These are phyloP conservation scores for Nicotiana rustica DNA, from an alignment of 305 asterid genomes.

Conservation along the genomic window DNA sequence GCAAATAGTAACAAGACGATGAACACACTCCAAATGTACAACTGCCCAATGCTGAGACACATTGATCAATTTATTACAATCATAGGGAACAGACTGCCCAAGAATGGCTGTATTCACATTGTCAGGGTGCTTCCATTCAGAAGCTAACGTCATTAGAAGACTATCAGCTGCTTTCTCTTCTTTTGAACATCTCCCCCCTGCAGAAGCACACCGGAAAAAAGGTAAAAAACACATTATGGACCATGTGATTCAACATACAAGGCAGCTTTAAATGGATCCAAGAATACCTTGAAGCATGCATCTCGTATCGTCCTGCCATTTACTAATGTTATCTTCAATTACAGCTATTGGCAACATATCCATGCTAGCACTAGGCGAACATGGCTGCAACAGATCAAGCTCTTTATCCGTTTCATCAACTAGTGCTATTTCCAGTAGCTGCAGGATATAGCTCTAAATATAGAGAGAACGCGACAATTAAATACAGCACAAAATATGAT, in stretches of 20 bases:
- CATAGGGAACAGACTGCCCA: conserved; percentile 57
- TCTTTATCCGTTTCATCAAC: conserved; percentile 76
- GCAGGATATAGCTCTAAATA: conserved; percentile 63
- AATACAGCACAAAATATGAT: conserved; percentile 26
- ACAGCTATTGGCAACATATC: conserved; percentile 61
- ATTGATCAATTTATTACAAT: conserved; percentile 54
- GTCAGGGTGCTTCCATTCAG: conserved; percentile 70
- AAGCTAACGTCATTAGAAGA: conserved; percentile 65
- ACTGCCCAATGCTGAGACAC: conserved; percentile 83
- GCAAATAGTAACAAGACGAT: conserved; percentile 70
- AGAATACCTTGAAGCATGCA: conserved; percentile 87
- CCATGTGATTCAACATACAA: conserved; percentile 24
- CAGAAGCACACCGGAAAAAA: conserved; percentile 19
- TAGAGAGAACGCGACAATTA: not conserved
- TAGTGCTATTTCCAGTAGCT: conserved; percentile 76
- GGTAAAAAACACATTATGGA: not conserved
- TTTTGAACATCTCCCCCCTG: conserved; percentile 78
- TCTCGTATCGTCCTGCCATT: conserved; percentile 63
- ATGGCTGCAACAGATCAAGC: conserved; percentile 56
- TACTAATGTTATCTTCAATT: conserved; percentile 54
- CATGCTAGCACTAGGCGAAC: conserved; percentile 51
- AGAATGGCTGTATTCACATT: conserved; percentile 45
- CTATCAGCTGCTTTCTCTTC: conserved; percentile 73
- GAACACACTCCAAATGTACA: conserved; percentile 81
- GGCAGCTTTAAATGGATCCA: conserved; percentile 23